Base-by-base conservation (phyloP, 78 protist genomes). In the Dictyostelium discoideum region DNA sequence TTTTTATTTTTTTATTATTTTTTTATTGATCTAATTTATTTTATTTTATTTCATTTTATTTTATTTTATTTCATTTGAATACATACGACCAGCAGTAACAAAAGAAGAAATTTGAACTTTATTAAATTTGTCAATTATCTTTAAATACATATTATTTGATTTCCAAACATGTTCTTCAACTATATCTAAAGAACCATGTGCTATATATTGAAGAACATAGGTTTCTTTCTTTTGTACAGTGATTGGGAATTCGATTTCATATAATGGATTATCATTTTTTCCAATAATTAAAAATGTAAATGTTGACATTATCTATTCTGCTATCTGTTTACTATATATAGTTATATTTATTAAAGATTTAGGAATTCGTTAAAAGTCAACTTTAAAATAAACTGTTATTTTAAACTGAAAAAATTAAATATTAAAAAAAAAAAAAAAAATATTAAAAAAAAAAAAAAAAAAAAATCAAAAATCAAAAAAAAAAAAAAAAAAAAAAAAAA, bases 51-150 rank as follows among this genome's bases (percentile, higher is more conserved):
- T n/a, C n/a, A n/a, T n/a, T n/a, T n/a, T n/a, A n/a, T n/a, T n/a
- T n/a, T n/a, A n/a, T n/a, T n/a, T 50, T 24, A 20, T 24, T 22
- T 22, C 0, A 7, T 24, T 3, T 11, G 3, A 54, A 63, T n/a
- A 87, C 93, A 60, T 87, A 87, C 93, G 93, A 80, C 93, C 86
- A 20, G 93, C 85, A 14, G 93, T 79, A 26, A 87, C 93, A 87
- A 78, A 87, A 40, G 93, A 87, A 37, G 93, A 87, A 63, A 87
- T 87, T 79, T 87, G 82, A 26, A 16, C 22, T 80, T 87, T 87
- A 44, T 87, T 87, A 65, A 78, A 65, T 65, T 87, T 87, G 65
- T 87, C 93, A 22, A 87, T 77, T 7, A 87, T 29, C 46, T 87
- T 87, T n/a, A 87, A 69, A 79, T 87, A 80, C 93, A 87, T 87